Evolutionary conservation across 164 flowering plant species (phyloP).

Genomic region (Aristolochia contorta): DNA sequence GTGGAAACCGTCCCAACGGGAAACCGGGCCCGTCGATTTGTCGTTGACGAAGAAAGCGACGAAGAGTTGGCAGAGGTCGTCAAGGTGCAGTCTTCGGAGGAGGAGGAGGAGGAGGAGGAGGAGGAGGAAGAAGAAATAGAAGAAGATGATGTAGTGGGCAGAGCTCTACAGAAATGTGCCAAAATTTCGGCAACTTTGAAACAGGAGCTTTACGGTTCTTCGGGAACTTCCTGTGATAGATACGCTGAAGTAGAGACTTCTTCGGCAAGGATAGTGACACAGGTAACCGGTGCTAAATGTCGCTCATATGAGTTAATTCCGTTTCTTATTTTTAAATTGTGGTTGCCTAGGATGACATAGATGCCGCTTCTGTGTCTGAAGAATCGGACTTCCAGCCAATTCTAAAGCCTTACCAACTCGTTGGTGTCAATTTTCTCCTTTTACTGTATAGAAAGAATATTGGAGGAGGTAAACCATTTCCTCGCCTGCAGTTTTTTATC

Average conservation of each 20-base stretch:
- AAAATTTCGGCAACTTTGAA: slow-evolving; percentile 64
- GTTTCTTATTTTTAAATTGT: background rate
- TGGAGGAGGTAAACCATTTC: slow-evolving; percentile 62
- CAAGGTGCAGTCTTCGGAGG: slow-evolving; percentile 4
- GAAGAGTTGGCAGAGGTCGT: slow-evolving; percentile 21
- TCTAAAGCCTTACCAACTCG: slow-evolving; percentile 93
- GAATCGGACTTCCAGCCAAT: slow-evolving; percentile 71
- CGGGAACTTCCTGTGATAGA: slow-evolving; percentile 32
- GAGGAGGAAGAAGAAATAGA: slow-evolving; percentile 18
- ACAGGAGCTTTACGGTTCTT: slow-evolving; percentile 66
- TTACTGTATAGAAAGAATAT: slow-evolving; percentile 68
- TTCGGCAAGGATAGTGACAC: slow-evolving; percentile 72
- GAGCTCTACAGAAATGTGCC: slow-evolving; percentile 79
- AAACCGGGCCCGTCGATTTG: slow-evolving; percentile 51
- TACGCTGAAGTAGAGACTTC: slow-evolving; percentile 70
- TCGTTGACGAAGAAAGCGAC: slow-evolving; percentile 45
- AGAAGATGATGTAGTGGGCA: slow-evolving; percentile 72
- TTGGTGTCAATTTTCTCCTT: slow-evolving; percentile 95
- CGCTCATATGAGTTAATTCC: background rate
- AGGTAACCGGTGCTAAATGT: slow-evolving; percentile 27
- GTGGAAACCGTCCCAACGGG: slow-evolving; percentile 11
- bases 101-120: slow-evolving; percentile 13
- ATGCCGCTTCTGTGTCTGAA: slow-evolving; percentile 55
- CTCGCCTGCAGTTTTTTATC: background rate
- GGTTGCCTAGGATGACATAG: slow-evolving; percentile 50